Evolutionary conservation across 345 rosid genomes (phyloP).

Genomic region (Citrus unshiu): DNA sequence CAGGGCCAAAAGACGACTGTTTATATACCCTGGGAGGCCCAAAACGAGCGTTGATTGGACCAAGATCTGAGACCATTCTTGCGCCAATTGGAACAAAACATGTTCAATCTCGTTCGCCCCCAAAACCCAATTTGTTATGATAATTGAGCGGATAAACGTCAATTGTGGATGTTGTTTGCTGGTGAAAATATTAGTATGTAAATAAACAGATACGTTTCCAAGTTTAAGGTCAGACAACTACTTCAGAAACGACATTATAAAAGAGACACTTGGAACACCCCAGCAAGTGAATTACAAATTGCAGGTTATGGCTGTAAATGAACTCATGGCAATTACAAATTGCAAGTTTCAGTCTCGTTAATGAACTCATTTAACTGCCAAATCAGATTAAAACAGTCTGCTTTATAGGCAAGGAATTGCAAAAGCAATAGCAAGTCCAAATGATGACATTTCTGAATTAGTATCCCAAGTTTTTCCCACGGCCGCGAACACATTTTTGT

Average conservation of each 20-base stretch:
- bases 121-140: background rate
- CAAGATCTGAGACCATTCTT: background rate
- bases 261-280: background rate
- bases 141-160: background rate
- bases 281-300: background rate
- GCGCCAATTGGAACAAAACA: background rate
- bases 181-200: background rate
- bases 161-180: background rate
- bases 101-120: too few species aligned
- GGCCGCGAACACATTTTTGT: too few species aligned
- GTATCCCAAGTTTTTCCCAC: too few species aligned
- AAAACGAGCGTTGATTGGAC: background rate
- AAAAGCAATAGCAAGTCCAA: too few species aligned
- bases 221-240: background rate
- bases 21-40: background rate
- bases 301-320: background rate
- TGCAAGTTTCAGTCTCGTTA: too few species aligned
- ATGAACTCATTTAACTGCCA: too few species aligned
- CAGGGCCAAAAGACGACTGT: background rate
- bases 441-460: too few species aligned
- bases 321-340: too few species aligned
- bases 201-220: background rate
- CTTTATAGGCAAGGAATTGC: too few species aligned
- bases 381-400: too few species aligned
- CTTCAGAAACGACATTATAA: background rate